A percentile compares a stretch with the other conserved stretches of the same genome.
Conservation (phyloP, 2,329 filamentous ascomycete species). For the Diplocarpon rosae region DNA sequence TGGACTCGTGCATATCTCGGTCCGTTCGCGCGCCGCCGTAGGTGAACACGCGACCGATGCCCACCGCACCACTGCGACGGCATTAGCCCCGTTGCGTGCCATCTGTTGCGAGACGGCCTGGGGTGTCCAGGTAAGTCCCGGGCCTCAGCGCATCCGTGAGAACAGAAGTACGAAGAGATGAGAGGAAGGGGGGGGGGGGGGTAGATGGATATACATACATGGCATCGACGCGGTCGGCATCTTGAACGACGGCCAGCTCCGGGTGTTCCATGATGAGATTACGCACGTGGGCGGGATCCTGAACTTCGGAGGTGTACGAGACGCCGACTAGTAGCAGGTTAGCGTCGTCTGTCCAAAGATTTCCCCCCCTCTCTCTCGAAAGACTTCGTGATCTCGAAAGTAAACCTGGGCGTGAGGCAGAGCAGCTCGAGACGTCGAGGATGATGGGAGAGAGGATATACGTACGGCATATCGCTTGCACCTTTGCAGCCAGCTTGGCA, state of each 20-base stretch:
- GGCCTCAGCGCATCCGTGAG: too few relatives aligned
- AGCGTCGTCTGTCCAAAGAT: too few relatives aligned
- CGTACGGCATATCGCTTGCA: constrained; percentile 55
- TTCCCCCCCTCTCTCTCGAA: too few relatives aligned
- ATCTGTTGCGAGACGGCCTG: too few relatives aligned
- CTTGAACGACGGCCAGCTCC: constrained; percentile 77
- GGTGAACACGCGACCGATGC: constrained; percentile 66
- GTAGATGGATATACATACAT: constrained; percentile 31
- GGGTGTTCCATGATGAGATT: constrained; percentile 53
- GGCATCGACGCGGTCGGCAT: constrained; percentile 86
- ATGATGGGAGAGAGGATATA: too few relatives aligned
- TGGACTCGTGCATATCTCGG: constrained; percentile 47
- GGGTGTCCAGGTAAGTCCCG: too few relatives aligned
- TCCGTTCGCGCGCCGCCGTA: constrained; percentile 55
- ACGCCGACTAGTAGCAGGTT: constrained; percentile 40
- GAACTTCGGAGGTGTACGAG: constrained; percentile 64
- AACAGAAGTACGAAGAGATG: too few relatives aligned
- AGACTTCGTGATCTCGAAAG: too few relatives aligned
- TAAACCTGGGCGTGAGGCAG: too few relatives aligned
- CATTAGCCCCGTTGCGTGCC: too few relatives aligned
- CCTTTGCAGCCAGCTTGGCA: constrained; percentile 46
- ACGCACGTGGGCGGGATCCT: constrained; percentile 47
- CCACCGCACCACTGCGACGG: constrained; percentile 52
- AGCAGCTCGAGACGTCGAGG: too few relatives aligned
- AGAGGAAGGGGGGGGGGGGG: too few relatives aligned